A percentile compares a stretch with the other conserved stretches of the same genome.
phyloP scores from a whole-genome alignment of 805 yeast species.

The Pichia nakasei region DNA sequence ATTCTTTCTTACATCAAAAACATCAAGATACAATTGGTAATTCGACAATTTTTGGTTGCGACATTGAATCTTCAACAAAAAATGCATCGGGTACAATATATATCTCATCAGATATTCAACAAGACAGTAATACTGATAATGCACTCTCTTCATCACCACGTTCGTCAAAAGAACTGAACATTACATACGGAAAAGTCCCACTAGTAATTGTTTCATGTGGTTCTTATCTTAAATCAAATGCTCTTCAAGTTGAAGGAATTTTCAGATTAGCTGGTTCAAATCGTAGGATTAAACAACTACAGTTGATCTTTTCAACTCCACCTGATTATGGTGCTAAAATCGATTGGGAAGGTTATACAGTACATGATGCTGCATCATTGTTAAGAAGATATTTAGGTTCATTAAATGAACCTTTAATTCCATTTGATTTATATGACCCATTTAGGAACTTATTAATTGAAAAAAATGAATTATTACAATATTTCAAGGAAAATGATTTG shows the following conservation, averaged over 20 bases:
- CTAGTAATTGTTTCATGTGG: slow-evolving; percentile 96
- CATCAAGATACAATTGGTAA: slow-evolving; percentile 36
- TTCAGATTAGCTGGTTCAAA: slow-evolving; percentile 90
- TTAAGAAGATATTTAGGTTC: slow-evolving; percentile 79
- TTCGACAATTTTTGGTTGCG: slow-evolving; percentile 68
- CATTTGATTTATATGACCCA: slow-evolving; percentile 61
- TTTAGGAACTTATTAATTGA: slow-evolving; percentile 72
- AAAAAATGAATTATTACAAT: slow-evolving; percentile 56
- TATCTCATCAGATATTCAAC: slow-evolving; percentile 29
- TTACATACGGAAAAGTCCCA: slow-evolving; percentile 84
- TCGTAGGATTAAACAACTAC: slow-evolving; percentile 79
- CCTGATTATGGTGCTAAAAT: slow-evolving; percentile 86
- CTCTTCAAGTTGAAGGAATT: slow-evolving; percentile 77
- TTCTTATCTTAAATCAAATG: slow-evolving; percentile 68
- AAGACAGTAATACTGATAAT: slow-evolving; percentile 38
- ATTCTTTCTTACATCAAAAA: slow-evolving; percentile 36
- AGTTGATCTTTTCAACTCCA: slow-evolving; percentile 72
- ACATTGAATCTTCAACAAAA: slow-evolving; percentile 58
- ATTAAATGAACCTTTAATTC: slow-evolving; percentile 87
- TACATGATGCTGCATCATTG: slow-evolving; percentile 93
- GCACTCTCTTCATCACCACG: slow-evolving; percentile 22
- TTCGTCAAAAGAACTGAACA: slow-evolving; percentile 20
- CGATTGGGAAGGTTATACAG: slow-evolving; percentile 88
- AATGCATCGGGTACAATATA: slow-evolving; percentile 74
- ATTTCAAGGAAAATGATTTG: slow-evolving; percentile 45